Base-by-base conservation (phyloP, 495 filamentous ascomycete genomes). In the Bacidia rubella region DNA sequence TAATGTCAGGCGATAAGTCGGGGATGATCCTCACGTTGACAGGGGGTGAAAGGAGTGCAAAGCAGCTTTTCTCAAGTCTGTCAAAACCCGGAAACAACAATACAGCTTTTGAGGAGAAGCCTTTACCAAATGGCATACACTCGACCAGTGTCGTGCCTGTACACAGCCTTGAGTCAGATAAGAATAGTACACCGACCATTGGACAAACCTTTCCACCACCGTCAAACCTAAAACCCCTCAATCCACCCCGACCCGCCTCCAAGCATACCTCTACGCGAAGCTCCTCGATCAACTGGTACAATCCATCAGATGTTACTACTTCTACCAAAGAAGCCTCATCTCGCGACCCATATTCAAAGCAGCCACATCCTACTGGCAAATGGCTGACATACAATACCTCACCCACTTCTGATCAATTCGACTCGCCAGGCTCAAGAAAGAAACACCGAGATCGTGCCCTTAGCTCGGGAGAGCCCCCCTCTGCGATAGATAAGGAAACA, bases 21-120 rank as follows among this genome's bases (percentile, higher is more conserved):
- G 76, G 76, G 42, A 65, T 77, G 22, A 81, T 87, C 1, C 66
- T 94, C 54, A 87, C 84, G 0, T 69, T 92, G 1, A 82, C 78
- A 49, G 82, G 80, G 29, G 80, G 81, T 46, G 80, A 81, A n/a
- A 75, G 78, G 25, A 79, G 77, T 27, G 72, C 82, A 12, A 84
- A 80, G 57, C 86, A 90, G 50, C 71, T 95, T 15, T 95, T 88
- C 65, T 88, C 88, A 12, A 93, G 88, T 65, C 67, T 89, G 23
- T 82, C 83, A 56, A 76, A 76, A 54, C 68, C 75, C 2, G 70
- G 74, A n/a, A 56, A 64, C 20, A 59, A 65, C 15, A 52, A 65
- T 24, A 63, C 72, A 52, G 60, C 68, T 15, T 65, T 93, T 22
- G 73, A 70, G 42, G 86, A 88, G 51, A 72, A 65, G 12, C 72